A percentile compares a stretch with the other conserved stretches of the same genome.
Conservation (phyloP, 192 early-diverging fungal species). For the Coemansia reversa region DNA sequence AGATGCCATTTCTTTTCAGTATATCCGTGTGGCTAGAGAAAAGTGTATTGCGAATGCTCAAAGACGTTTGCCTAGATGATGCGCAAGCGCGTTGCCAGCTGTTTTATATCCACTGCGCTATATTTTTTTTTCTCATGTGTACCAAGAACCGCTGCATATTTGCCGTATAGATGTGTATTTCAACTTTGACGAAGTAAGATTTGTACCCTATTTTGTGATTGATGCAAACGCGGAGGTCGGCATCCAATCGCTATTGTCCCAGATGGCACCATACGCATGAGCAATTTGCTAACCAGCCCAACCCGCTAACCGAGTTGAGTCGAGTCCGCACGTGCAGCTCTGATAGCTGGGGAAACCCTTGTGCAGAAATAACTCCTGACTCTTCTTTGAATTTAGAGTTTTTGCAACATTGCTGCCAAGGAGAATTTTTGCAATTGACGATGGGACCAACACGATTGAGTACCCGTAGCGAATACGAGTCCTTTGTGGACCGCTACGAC, state of each 20-base stretch:
- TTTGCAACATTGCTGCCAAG: background rate
- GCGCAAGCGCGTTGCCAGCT: background rate
- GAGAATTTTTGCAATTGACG: background rate
- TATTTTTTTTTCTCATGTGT: background rate
- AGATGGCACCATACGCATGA: slow-evolving; percentile 13
- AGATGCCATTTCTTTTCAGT: background rate
- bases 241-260: slow-evolving; percentile 23
- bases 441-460: slow-evolving; percentile 28
- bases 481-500: slow-evolving; percentile 77
- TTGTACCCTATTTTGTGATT: background rate
- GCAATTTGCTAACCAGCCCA: background rate
- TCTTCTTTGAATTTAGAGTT: background rate
- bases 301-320: background rate
- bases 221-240: slow-evolving; percentile 26
- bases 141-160: background rate
- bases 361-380: background rate
- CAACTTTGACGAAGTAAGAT: background rate
- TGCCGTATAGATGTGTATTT: background rate
- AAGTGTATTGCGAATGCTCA: background rate
- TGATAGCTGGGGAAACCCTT: too few species aligned
- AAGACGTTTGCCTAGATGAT: background rate
- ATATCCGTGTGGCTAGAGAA: slow-evolving; percentile 3
- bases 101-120: background rate
- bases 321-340: background rate
- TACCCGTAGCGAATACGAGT: slow-evolving; percentile 41